Evolutionary conservation across 495 filamentous ascomycete genomes (phyloP).

Genomic region (Sphaerosporella brunnea): DNA sequence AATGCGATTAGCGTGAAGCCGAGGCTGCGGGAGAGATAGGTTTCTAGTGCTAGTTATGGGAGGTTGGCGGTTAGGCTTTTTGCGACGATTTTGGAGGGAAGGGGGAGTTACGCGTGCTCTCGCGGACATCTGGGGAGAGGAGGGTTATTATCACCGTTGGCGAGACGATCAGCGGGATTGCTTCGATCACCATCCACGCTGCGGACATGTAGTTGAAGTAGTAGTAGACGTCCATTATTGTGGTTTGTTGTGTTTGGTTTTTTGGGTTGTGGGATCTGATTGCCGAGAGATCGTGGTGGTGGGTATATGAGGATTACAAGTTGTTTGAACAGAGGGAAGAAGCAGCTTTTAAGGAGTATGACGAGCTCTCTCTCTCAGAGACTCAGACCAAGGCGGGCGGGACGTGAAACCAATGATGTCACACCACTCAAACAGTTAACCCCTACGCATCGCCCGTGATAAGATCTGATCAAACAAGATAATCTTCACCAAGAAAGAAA

Average conservation of each 20-base stretch:
- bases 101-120: slow-evolving; percentile 35
- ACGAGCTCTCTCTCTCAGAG: too few species aligned
- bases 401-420: slow-evolving; percentile 6
- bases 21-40: slow-evolving; percentile 53
- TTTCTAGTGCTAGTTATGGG: slow-evolving; percentile 46
- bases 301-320: too few species aligned
- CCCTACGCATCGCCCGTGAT: background rate
- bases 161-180: slow-evolving; percentile 42
- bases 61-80: background rate
- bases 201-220: too few species aligned
- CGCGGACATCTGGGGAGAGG: slow-evolving; percentile 40
- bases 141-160: slow-evolving; percentile 49
- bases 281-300: background rate
- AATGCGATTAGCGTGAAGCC: slow-evolving; percentile 51
- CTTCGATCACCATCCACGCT: slow-evolving; percentile 50
- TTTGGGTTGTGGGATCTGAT: background rate
- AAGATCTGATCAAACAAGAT: background rate
- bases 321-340: too few species aligned
- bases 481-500: background rate
- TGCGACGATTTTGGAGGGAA: slow-evolving; percentile 1
- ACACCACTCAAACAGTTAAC: background rate
- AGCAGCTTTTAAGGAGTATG: too few species aligned
- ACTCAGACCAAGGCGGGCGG: background rate
- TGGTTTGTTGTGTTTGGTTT: slow-evolving; percentile 1
- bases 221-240: too few species aligned